phyloP scores from a whole-genome alignment of 345 rosid species.

The Carallia brachiata region DNA sequence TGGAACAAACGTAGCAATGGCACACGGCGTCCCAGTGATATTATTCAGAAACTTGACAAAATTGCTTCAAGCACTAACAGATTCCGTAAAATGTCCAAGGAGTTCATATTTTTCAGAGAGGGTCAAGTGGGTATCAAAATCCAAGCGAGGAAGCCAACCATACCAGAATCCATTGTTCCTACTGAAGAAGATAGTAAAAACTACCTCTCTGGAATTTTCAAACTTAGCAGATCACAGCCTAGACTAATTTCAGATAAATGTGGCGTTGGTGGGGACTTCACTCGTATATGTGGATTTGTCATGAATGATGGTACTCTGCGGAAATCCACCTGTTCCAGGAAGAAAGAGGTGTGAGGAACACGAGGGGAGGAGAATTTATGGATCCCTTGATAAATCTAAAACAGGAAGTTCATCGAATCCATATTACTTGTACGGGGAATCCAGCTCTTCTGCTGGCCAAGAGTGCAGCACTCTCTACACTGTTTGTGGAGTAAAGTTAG shows the following conservation, averaged over 20 bases:
- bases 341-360: constrained; percentile 71
- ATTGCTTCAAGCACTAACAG: constrained; percentile 29
- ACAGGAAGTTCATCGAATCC: constrained; percentile 7
- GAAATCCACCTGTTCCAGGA: constrained; percentile 45
- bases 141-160: constrained; percentile 38
- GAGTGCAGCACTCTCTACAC: background rate
- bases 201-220: constrained; percentile 43
- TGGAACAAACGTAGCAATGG: constrained; percentile 88
- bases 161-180: constrained; percentile 17
- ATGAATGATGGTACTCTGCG: constrained; percentile 39
- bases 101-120: constrained; percentile 35
- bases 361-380: constrained; percentile 52
- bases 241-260: constrained; percentile 36
- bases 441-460: constrained; percentile 9
- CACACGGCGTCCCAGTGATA: constrained; percentile 55
- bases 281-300: constrained; percentile 50
- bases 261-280: constrained; percentile 15
- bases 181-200: constrained; percentile 34
- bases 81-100: constrained; percentile 31
- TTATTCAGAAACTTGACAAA: constrained; percentile 51
- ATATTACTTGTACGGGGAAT: background rate
- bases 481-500: constrained; percentile 50
- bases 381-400: constrained; percentile 10
- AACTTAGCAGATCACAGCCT: constrained; percentile 51
- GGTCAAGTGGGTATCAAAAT: constrained; percentile 61